A percentile compares a stretch with the other conserved stretches of the same genome.
phyloP scores from a whole-genome alignment of 768 basidiomycete species.

The Dioszegia crocea region DNA sequence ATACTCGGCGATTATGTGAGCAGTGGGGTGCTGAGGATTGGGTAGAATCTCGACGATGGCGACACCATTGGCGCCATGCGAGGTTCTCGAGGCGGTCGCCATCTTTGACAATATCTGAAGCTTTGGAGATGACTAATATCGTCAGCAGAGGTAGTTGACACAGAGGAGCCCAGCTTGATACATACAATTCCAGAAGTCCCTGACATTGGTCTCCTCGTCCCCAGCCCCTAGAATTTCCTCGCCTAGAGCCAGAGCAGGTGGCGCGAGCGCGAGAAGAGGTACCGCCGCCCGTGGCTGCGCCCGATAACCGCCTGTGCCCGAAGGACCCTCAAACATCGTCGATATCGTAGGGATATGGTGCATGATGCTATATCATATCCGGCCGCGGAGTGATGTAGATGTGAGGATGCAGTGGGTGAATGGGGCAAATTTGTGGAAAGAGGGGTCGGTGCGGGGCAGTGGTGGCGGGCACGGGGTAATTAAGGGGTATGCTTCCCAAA shows the following conservation, averaged over 20 bases:
- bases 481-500: not conserved
- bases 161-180: not conserved
- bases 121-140: constrained; percentile 30
- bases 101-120: constrained; percentile 42
- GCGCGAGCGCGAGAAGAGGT: constrained; percentile 35
- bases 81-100: constrained; percentile 43
- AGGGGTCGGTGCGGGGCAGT: not conserved
- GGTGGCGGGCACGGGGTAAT: not conserved
- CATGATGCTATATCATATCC: constrained; percentile 1
- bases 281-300: constrained; percentile 3
- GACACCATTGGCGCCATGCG: constrained; percentile 35
- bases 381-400: not conserved
- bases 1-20: constrained; percentile 13
- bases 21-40: constrained; percentile 4
- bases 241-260: constrained; percentile 34
- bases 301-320: constrained; percentile 10
- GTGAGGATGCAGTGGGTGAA: not conserved
- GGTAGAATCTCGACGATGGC: constrained; percentile 4
- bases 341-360: not conserved
- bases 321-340: constrained; percentile 15
- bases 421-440: not conserved
- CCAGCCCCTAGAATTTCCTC: constrained; percentile 33
- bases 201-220: constrained; percentile 33
- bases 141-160: not conserved
- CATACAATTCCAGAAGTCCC: constrained; percentile 42